Base-by-base conservation (phyloP, 176 grass and related monocot species). In the Sorghum bicolor region DNA sequence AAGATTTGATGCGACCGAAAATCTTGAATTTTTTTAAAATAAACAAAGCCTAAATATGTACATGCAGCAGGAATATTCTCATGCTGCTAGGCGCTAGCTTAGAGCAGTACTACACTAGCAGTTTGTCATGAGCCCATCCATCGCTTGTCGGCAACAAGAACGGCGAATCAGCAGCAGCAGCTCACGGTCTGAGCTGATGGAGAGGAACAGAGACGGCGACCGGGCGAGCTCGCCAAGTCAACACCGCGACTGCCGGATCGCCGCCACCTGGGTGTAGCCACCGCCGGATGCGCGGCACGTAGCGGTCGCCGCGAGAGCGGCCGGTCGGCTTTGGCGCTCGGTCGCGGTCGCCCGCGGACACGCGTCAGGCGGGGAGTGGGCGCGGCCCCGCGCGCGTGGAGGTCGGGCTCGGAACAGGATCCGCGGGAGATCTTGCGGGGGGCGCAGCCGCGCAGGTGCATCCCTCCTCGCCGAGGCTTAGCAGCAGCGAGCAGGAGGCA, bases 391-490 rank as follows among this genome's bases (percentile, higher is more conserved):
- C 34, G 5, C 13, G 48, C 11, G 25, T 31, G 57, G 29, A 33
- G 20, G 44, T 17, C 64, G 31, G 82, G n/a, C 30, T 20, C 72
- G 65, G 63, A 70, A 61, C 10, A 85, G 64, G 88, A 86, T 90
- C n/a, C 68, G 79, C 29, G 58, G 11, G 74, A 77, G 88, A 90
- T 90, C 88, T 25, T 15, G 88, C 36, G 7, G 60, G 1, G 15
- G n/a, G n/a, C n/a, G n/a, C n/a, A n/a, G n/a, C n/a, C n/a, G 31
- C 64, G 40, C 69, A 26, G 83, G 83, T 90, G 88, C 88, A 67
- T 87, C 88, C 84, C 80, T 47, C 80, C 45, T 90, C 24, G 78
- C 9, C 72, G 41, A 44, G 8, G 26, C 48, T 20, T 1, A n/a
- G n/a, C n/a, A n/a, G n/a, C n/a, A n/a, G 25, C 26, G 33, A 34